Base-by-base conservation (phyloP, 805 yeast genomes). In the Pichia thaimueangensis region DNA sequence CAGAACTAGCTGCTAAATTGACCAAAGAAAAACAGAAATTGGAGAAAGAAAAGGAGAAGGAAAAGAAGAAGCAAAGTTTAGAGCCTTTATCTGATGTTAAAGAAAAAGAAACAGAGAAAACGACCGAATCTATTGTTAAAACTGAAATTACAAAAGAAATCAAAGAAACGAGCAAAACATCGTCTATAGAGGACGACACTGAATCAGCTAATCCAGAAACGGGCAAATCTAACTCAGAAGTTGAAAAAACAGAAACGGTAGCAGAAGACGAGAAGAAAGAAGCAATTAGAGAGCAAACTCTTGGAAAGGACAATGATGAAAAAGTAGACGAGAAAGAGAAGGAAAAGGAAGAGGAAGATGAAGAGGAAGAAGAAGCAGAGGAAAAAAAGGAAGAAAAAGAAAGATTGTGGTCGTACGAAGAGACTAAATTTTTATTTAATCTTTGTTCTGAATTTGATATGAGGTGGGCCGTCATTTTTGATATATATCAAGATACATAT, bases 351-450 rank as follows among this genome's bases (percentile, higher is more conserved):
- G 13, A 29, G 19, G 23, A 24, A 5, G 37, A 24, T 6, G 5
- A 24, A 3, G 11, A 22, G 34, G 6, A 9, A 30, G 30, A 20
- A 22, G 41, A 16, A 10, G 9, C 19, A 9, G 9, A 12, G 23
- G 11, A 5, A n/a, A 7, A 28, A 22, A 4, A 20, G n/a, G 33
- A 16, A 25, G 2, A 30, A 30, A 21, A 38, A 19, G 31, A 33
- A 32, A 28, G 39, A 24, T 17, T 37, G 4, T 88, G 97, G 96
- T 64, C 74, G 3, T 84, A 71, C 49, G 81, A 80, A 37, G 97
- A 93, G 60, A 86, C 96, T 0, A 66, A 67, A 30, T 79, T 84
- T 48, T 64, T 93, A n/a, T 88, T 91, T 59, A 82, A 80, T 2
- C 64, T 86, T 15, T 85, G 84, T 55, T 51, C 53, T 7, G 64